Base-by-base conservation (phyloP, 176 grass and related monocot genomes). In the Calamus simplicifolius region DNA sequence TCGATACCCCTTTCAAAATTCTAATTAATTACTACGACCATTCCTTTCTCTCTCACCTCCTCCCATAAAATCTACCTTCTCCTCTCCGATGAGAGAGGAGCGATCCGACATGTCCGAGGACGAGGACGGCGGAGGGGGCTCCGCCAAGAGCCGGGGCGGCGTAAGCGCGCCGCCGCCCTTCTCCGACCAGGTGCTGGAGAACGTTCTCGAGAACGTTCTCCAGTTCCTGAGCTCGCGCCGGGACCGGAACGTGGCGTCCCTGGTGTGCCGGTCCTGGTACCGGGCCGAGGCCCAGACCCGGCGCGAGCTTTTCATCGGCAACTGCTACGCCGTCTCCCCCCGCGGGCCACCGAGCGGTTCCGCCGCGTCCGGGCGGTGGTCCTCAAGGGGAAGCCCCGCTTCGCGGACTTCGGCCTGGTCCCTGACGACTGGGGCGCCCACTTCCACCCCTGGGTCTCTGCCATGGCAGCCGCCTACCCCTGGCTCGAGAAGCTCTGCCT, bases 361-460 rank as follows among this genome's bases (percentile, higher is more conserved):
- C 60, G 67, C 5, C 59, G 79, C 29, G 68, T 87, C 81, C 75
- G 73, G 21, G 74, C 85, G 26, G 70, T 97, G 53, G 79, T 86
- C 66, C 83, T 97, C 43, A 97, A 97, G 75, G 92, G 92, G 25
- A 90, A 90, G 75, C 92, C 92, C 1, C 86, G 92, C 25, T 97
- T 97, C 57, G 86, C 82, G 0, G 92, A 97, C 67, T 97, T 97
- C 75, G 85, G 60, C 66, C 83, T 97, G 7, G 71, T 97, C 43
- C 92, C 92, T 3, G 35, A 43, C 5, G 75, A 77, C 18, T 97
- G 92, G 92, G 92, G 92, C 48, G 92, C 83, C 0, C 19, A 82
- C 50, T 73, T 88, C 70, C 31, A 81, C 0, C 85, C 83, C 6
- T 97, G 92, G 92, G 67, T 90, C 25, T 51, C 62, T 0, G 73